Evolutionary conservation across 441 rosid species (phyloP).

Genomic region (Rhodomyrtus psidioides): DNA sequence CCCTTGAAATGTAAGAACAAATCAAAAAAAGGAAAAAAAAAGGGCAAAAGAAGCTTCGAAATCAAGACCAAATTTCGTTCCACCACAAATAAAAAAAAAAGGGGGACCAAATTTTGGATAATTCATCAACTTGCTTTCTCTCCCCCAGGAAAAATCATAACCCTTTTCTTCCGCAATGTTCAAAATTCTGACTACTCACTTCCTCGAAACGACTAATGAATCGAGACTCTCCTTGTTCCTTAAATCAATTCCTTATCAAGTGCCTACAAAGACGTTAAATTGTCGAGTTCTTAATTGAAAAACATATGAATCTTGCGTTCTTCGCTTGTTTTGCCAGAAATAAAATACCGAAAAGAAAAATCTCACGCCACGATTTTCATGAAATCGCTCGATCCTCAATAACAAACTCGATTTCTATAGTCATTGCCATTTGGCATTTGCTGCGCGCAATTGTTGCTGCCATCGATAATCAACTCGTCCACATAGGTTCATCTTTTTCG

Average conservation of each 20-base stretch:
- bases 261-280: background rate
- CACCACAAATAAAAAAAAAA: no score
- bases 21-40: background rate
- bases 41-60: background rate
- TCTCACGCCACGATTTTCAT: background rate
- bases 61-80: background rate
- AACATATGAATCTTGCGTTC: no score
- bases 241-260: background rate
- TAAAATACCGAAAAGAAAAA: accelerated
- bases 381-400: background rate
- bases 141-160: background rate
- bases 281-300: background rate
- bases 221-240: background rate
- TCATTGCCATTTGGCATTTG: background rate
- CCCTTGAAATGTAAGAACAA: background rate
- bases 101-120: background rate
- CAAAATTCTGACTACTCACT: background rate
- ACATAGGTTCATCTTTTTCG: background rate
- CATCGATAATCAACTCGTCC: background rate
- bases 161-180: background rate
- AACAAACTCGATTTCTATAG: background rate
- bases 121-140: background rate
- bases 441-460: background rate
- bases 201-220: no score
- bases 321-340: no score